Evolutionary conservation across 2,329 filamentous ascomycete genomes (phyloP).

Genomic region (Phaeophleospora eucalypticola): DNA sequence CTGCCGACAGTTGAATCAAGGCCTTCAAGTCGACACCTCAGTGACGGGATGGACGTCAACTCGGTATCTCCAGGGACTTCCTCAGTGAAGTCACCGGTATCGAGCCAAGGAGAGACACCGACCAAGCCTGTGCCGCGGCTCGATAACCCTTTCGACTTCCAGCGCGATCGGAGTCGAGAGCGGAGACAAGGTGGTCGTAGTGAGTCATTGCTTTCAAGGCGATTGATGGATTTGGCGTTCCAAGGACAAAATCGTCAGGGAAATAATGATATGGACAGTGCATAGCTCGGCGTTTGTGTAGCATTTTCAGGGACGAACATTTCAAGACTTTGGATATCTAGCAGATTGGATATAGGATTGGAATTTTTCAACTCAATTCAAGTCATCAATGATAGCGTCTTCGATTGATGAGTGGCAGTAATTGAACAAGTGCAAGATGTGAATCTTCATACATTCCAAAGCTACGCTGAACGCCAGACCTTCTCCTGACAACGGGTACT

Average conservation of each 20-base stretch:
- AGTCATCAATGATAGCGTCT: no score
- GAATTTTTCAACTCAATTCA: no score
- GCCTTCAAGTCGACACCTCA: slow-evolving; percentile 27
- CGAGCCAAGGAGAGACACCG: slow-evolving; percentile 11
- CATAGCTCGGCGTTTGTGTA: not conserved
- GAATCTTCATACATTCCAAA: no score
- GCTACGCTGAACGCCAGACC: no score
- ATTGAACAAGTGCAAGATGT: no score
- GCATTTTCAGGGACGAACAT: no score
- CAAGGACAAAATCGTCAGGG: slow-evolving; percentile 9
- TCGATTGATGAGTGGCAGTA: no score
- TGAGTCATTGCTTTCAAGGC: slow-evolving; percentile 61
- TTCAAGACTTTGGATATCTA: no score
- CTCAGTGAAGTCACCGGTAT: slow-evolving; percentile 19
- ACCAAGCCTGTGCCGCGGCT: slow-evolving; percentile 7
- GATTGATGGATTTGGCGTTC: slow-evolving; percentile 57
- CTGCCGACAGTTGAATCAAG: slow-evolving; percentile 29
- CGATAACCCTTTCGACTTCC: slow-evolving; percentile 25
- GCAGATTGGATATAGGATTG: no score
- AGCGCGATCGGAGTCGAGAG: slow-evolving; percentile 48
- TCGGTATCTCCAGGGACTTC: slow-evolving; percentile 19
- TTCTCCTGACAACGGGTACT: no score
- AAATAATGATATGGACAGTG: not conserved
- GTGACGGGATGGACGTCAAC: slow-evolving; percentile 25
- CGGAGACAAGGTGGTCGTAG: slow-evolving; percentile 65